phyloP scores from a whole-genome alignment of 23 red algal species.

The Gracilaria domingensis region DNA sequence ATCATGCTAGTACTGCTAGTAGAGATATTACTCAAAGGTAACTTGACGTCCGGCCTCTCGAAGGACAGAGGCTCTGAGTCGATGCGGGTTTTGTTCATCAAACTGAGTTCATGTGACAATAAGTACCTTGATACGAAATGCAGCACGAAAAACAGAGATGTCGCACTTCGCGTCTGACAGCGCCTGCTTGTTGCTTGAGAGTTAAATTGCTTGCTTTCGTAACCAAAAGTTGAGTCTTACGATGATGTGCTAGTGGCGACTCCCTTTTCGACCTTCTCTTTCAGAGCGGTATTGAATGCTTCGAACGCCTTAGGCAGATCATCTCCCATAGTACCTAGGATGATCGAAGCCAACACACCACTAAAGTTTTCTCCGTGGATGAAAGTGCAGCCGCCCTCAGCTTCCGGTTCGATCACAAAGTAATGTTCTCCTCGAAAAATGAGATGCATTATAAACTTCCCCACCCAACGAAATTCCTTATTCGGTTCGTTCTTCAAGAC shows the following conservation, averaged over 20 bases:
- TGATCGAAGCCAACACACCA: neutral
- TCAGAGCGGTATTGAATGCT: slow-evolving; percentile 31
- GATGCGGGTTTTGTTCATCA: no score
- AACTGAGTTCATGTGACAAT: no score
- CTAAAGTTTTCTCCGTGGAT: slow-evolving; percentile 47
- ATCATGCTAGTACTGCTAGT: neutral
- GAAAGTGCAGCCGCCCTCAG: slow-evolving; percentile 25
- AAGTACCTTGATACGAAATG: no score
- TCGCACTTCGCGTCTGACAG: no score
- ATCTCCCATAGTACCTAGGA: neutral
- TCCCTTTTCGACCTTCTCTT: slow-evolving; percentile 15
- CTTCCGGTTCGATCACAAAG: slow-evolving; percentile 37
- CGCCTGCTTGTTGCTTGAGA: neutral
- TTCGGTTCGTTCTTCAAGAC: slow-evolving; percentile 49
- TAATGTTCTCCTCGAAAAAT: slow-evolving; percentile 59
- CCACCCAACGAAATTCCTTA: slow-evolving; percentile 53
- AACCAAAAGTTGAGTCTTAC: neutral
- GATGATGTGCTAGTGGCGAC: neutral
- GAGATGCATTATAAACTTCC: neutral
- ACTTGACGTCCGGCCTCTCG: no score
- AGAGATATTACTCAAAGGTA: no score
- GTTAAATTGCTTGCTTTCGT: neutral
- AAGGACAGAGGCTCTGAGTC: no score
- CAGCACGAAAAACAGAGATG: no score
- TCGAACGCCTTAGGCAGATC: slow-evolving; percentile 38